Percentiles rank a stretch among this genome's conserved stretches.
These are phyloP conservation scores for Peronospora belbahrii DNA, from an alignment of 352 stramenopile species.

Conservation along the genomic window DNA sequence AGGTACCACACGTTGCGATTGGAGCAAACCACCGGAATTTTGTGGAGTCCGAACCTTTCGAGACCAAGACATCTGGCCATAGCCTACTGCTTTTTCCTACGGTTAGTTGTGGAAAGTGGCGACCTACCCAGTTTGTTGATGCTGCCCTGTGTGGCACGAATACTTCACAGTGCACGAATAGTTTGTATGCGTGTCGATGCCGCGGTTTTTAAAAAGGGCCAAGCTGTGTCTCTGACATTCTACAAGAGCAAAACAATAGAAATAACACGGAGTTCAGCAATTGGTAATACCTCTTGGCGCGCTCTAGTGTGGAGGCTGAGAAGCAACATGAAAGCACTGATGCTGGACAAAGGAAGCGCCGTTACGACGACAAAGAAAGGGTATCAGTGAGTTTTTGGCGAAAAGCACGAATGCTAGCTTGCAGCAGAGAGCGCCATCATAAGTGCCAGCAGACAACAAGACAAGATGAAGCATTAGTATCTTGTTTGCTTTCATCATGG, in stretches of 20 bases:
- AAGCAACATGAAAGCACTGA: conserved; percentile 21
- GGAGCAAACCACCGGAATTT: background rate
- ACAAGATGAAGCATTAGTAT: conserved; percentile 7
- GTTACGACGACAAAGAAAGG: conserved; percentile 61
- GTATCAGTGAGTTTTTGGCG: conserved; percentile 68
- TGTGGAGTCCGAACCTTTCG: too few relatives aligned
- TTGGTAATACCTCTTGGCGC: conserved; percentile 74
- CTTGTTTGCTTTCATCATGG: conserved; percentile 10
- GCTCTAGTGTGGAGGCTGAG: conserved; percentile 51
- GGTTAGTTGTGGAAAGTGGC: background rate
- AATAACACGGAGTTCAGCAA: conserved; percentile 53
- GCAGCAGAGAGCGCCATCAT: conserved; percentile 49
- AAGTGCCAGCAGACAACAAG: conserved; percentile 22
- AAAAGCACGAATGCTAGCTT: conserved; percentile 65
- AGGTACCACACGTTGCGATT: too few relatives aligned
- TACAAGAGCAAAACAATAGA: too few relatives aligned
- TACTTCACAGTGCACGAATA: conserved; percentile 68
- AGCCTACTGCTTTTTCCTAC: background rate
- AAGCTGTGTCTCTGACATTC: conserved; percentile 69
- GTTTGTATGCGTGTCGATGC: conserved; percentile 48
- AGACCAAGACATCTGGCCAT: background rate
- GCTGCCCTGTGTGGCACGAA: conserved; percentile 63
- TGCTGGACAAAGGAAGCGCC: conserved; percentile 12
- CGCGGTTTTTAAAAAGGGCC: conserved; percentile 68
- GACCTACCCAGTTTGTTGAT: conserved; percentile 70